These are phyloP conservation scores for Lycium ferocissimum DNA, from an alignment of 257 asterid species.

Conservation along the genomic window DNA sequence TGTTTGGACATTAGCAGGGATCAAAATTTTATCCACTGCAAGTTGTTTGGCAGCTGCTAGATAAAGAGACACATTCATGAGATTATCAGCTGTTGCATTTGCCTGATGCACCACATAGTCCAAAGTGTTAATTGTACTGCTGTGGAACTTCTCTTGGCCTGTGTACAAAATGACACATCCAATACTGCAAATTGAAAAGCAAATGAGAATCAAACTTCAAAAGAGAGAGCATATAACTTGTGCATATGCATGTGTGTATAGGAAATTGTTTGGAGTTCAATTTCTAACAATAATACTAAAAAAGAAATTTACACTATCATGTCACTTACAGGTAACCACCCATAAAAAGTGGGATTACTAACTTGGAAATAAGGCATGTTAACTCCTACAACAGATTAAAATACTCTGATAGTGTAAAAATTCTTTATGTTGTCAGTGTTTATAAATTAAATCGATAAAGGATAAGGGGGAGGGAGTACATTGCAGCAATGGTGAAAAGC, in stretches of 20 bases:
- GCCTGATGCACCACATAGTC: constrained; percentile 41
- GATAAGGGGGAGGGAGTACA: constrained; percentile 8
- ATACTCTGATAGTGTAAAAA: neutral
- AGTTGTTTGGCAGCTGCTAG: constrained; percentile 48
- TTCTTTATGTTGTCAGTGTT: neutral
- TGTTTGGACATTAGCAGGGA: constrained; percentile 69
- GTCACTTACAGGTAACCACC: neutral
- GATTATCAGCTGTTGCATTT: constrained; percentile 31
- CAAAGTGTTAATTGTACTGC: constrained; percentile 43
- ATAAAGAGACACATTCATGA: constrained; percentile 34
- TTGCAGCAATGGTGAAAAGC: constrained; percentile 22
- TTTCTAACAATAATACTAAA: neutral
- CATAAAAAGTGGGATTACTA: neutral
- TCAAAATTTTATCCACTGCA: constrained; percentile 57
- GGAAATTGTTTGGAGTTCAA: neutral
- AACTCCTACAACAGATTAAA: neutral
- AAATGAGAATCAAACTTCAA: neutral
- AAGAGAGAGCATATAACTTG: neutral
- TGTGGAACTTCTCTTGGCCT: constrained; percentile 44
- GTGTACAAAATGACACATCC: constrained; percentile 33
- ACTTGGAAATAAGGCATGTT: neutral
- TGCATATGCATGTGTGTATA: neutral
- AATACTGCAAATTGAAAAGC: constrained; percentile 34
- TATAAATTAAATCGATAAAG: neutral
- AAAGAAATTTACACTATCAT: neutral